Evolutionary conservation across 2,329 filamentous ascomycete genomes (phyloP).

Genomic region (Tetracladium maxilliforme): DNA sequence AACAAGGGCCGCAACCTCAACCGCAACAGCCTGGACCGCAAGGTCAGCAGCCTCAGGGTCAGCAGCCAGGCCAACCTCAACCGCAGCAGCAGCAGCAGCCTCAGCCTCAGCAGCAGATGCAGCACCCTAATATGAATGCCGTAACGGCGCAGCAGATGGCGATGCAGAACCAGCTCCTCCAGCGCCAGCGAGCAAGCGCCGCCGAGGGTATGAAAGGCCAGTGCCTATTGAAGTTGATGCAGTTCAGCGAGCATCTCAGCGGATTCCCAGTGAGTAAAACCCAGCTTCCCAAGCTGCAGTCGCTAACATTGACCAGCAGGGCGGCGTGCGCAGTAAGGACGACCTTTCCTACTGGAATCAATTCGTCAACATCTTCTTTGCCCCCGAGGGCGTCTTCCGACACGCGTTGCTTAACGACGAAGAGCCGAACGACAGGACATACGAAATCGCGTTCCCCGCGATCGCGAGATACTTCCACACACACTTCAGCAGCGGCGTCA

Average conservation of each 20-base stretch:
- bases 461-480: slow-evolving; percentile 82
- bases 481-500: slow-evolving; percentile 76
- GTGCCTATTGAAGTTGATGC: slow-evolving; percentile 43
- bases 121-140: slow-evolving; percentile 12
- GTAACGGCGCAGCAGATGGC: slow-evolving; percentile 3
- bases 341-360: slow-evolving; percentile 64
- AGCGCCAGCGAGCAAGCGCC: slow-evolving; percentile 17
- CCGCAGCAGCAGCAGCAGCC: slow-evolving; percentile 15
- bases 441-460: slow-evolving; percentile 70
- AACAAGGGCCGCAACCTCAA: slow-evolving; percentile 21
- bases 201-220: slow-evolving; percentile 33
- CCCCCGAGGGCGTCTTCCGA: slow-evolving; percentile 60
- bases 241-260: slow-evolving; percentile 48
- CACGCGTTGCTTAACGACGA: slow-evolving; percentile 51
- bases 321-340: slow-evolving; percentile 37
- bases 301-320: slow-evolving; percentile 4
- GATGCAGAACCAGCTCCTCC: slow-evolving; percentile 13
- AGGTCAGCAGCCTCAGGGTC: slow-evolving; percentile 18
- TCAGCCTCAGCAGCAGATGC: slow-evolving; percentile 16
- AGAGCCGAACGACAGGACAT: slow-evolving; percentile 56
- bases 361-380: slow-evolving; percentile 75
- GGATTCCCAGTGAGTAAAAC: slow-evolving; percentile 36
- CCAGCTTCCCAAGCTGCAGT: slow-evolving; percentile 5
- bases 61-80: slow-evolving; percentile 13
- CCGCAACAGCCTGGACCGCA: slow-evolving; percentile 21